A percentile compares a stretch with the other conserved stretches of the same genome.
These are phyloP conservation scores for Podila minutissima DNA, from an alignment of 192 early-diverging fungal genomes.

Conservation along the genomic window DNA sequence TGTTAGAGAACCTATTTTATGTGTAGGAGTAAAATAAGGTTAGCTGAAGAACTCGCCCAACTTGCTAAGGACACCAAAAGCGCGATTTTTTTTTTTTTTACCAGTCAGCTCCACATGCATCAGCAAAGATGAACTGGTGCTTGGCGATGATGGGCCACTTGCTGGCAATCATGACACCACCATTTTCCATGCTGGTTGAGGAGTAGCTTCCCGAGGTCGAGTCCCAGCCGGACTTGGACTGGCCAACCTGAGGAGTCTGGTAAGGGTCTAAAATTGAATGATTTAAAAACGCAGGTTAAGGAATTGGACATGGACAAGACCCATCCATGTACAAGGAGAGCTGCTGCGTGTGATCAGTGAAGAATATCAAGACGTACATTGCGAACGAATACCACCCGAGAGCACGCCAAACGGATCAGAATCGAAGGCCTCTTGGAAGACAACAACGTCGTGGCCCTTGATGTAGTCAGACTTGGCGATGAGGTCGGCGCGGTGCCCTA, in stretches of 20 bases:
- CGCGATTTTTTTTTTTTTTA: background rate
- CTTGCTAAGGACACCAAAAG: too few relatives aligned
- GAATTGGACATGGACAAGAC: background rate
- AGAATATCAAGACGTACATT: background rate
- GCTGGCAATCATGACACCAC: slow-evolving; percentile 2
- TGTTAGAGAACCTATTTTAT: slow-evolving; percentile 13
- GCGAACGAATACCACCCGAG: background rate
- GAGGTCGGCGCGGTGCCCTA: background rate
- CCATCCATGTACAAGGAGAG: background rate
- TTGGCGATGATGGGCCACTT: slow-evolving; percentile 4
- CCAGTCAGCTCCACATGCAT: slow-evolving; percentile 4
- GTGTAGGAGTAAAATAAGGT: background rate
- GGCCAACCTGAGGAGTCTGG: background rate
- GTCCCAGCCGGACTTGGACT: slow-evolving; percentile 2
- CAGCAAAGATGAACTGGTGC: background rate
- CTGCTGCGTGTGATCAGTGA: background rate
- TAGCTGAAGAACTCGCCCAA: background rate
- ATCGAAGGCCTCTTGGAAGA: slow-evolving; percentile 1
- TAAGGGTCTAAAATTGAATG: background rate
- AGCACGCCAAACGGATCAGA: background rate
- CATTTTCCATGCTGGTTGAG: background rate
- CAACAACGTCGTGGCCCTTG: slow-evolving; percentile 2
- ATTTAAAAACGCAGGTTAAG: background rate
- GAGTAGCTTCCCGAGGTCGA: slow-evolving; percentile 9
- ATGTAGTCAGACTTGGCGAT: background rate